These are phyloP conservation scores for Ophiostoma montium DNA, from an alignment of 2,329 filamentous ascomycete species.

Conservation along the genomic window DNA sequence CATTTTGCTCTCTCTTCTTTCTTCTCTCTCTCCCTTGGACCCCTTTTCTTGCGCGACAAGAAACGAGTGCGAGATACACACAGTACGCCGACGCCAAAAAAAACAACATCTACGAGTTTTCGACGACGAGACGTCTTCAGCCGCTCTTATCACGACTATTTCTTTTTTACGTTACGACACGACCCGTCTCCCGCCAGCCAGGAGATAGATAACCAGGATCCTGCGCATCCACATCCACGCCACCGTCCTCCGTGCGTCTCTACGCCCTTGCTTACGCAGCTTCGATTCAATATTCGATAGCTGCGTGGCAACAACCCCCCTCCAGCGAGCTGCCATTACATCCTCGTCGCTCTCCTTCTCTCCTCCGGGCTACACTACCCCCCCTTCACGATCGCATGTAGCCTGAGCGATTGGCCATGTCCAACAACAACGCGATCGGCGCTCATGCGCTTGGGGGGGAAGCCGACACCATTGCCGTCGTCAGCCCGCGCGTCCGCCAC, in stretches of 20 bases:
- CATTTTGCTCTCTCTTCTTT: background rate
- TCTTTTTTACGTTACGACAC: no score
- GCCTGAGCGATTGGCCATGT: constrained; percentile 28
- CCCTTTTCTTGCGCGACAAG: background rate
- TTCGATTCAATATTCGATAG: constrained; percentile 2
- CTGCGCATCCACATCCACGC: background rate
- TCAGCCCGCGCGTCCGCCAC: constrained; percentile 8
- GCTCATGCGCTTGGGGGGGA: constrained; percentile 28
- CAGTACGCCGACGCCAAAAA: background rate
- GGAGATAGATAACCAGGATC: no score
- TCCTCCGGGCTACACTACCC: constrained; percentile 13
- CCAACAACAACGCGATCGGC: constrained; percentile 40
- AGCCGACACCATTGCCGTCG: constrained; percentile 16
- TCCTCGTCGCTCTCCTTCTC: constrained; percentile 1
- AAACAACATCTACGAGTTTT: background rate
- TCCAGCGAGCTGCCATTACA: constrained; percentile 5
- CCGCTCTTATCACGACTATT: no score
- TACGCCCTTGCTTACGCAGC: constrained; percentile 4
- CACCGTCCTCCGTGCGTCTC: background rate
- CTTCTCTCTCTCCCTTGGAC: background rate
- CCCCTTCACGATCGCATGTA: constrained; percentile 16
- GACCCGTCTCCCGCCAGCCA: no score
- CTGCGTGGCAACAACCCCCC: constrained; percentile 6
- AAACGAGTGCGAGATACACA: background rate
- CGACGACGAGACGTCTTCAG: no score